Evolutionary conservation across 208 protist genomes (phyloP), one percentile per base, ranked within the genome.

Genomic region (Acanthamoeba royreba): DNA sequence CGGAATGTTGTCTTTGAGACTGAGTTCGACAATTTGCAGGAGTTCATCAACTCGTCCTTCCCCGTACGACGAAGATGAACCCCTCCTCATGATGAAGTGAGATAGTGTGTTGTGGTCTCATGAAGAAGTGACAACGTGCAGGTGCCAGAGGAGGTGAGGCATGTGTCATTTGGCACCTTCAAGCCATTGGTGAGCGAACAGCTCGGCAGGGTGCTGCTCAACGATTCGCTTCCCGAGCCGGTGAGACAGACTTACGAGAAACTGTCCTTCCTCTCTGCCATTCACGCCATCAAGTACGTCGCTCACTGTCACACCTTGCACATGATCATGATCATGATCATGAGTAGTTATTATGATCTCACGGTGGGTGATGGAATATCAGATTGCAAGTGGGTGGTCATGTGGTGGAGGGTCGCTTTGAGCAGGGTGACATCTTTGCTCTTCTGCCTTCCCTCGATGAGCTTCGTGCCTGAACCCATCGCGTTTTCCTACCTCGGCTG

Each of bases 1-100:
- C 83, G 83, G 19, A 90, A 43, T 35, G 83, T 90, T 0, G 83
- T 66, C 15, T 90, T 90, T 35, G 83, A 90, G 49, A 69, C 83
- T 5, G 15, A 61, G 22, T 90, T 90, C 25, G 83, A 90, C 83
- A 90, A 90, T 35, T 3, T 90, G 31, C 52, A 66, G 38, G 83
- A 90, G 42, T 83, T 83, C 19, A 31, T 83, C 42, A 83, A 83
- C 42, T 4, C 38, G 8, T 3, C 38, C 13, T 22, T 52, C 42
- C 43, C 72, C 42, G 72, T 77, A 43, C 66, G 66, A n/a, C 38
- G n/a, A n/a, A n/a, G n/a, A n/a, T n/a, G n/a, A n/a, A n/a, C n/a
- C n/a, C n/a, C n/a, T n/a, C n/a, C n/a, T n/a, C n/a, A n/a, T n/a
- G n/a, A n/a, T n/a, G n/a, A n/a, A n/a, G n/a, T n/a, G n/a, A n/a